Evolutionary conservation across 1,284 basidiomycete species (phyloP).

Genomic region (Microbotryum saponariae): DNA sequence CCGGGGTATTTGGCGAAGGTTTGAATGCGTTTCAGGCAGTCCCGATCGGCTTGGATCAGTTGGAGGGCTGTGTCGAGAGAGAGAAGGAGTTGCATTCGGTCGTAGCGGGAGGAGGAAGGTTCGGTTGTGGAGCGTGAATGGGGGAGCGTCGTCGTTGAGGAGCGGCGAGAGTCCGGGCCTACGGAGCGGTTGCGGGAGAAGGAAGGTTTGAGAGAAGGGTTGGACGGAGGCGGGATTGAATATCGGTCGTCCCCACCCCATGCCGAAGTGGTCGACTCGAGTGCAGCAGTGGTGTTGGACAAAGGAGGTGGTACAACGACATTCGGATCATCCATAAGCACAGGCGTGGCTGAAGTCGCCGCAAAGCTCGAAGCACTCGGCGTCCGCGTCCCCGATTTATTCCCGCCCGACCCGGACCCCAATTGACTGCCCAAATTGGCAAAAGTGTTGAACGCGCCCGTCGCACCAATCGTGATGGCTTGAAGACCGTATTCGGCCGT

Average conservation of each 20-base stretch:
- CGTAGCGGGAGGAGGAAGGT: slow-evolving; percentile 21
- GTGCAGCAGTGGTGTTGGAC: neutral
- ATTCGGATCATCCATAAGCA: neutral
- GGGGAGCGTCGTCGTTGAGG: neutral
- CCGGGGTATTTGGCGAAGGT: slow-evolving; percentile 81
- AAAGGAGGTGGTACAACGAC: neutral
- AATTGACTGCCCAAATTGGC: slow-evolving; percentile 12
- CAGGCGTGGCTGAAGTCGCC: neutral
- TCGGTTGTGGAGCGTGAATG: neutral
- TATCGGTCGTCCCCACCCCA: slow-evolving; percentile 9
- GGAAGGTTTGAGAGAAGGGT: too few relatives aligned
- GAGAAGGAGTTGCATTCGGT: slow-evolving; percentile 65
- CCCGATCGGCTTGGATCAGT: slow-evolving; percentile 84
- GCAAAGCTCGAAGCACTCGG: slow-evolving; percentile 1
- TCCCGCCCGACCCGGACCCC: neutral
- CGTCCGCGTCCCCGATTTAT: neutral
- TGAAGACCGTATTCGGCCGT: slow-evolving; percentile 67
- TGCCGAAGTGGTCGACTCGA: slow-evolving; percentile 13
- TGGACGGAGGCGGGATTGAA: too few relatives aligned
- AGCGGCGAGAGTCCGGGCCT: too few relatives aligned
- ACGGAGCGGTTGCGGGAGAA: too few relatives aligned
- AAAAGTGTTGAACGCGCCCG: slow-evolving; percentile 65
- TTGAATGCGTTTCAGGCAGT: slow-evolving; percentile 82
- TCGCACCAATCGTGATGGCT: slow-evolving; percentile 56
- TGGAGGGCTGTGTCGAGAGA: slow-evolving; percentile 86